Conservation (phyloP, 164 flowering plant genomes). For the Tetrastigma voinierianum region DNA sequence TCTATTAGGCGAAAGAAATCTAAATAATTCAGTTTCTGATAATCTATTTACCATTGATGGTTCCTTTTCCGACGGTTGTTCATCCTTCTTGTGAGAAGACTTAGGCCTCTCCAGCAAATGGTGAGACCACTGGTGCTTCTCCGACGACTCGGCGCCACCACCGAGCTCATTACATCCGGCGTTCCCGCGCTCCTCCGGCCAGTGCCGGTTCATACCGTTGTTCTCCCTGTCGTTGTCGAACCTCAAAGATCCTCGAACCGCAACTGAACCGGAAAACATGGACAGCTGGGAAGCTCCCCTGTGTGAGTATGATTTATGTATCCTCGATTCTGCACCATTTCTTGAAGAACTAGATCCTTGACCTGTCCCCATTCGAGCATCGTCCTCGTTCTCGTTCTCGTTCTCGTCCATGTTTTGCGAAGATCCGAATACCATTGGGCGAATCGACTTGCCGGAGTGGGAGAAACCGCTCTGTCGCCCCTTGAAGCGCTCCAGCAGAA, state of each 20-base stretch:
- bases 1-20: no score
- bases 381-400: conserved; percentile 12
- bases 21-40: no score
- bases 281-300: conserved; percentile 37
- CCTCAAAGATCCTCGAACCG: conserved; percentile 40
- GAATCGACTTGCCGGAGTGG: conserved; percentile 34
- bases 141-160: conserved; percentile 39
- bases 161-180: conserved; percentile 32
- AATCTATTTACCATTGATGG: conserved; percentile 28
- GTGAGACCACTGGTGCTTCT: conserved; percentile 43
- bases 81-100: conserved; percentile 45
- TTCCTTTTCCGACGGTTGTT: conserved; percentile 33
- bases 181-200: conserved; percentile 36
- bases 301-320: conserved; percentile 40
- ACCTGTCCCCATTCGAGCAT: conserved; percentile 21
- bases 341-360: conserved; percentile 22
- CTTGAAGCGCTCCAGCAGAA: conserved; percentile 54
- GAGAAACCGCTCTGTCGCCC: conserved; percentile 22
- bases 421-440: conserved; percentile 24
- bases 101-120: conserved; percentile 43
- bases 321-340: conserved; percentile 33
- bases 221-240: conserved; percentile 33
- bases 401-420: conserved; percentile 15
- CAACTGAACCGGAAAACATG: conserved; percentile 53
- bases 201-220: conserved; percentile 27